A percentile compares a stretch with the other conserved stretches of the same genome.
These are phyloP conservation scores for Verticillium nonalfalfae DNA, from an alignment of 2,329 filamentous ascomycete genomes.

Conservation along the genomic window DNA sequence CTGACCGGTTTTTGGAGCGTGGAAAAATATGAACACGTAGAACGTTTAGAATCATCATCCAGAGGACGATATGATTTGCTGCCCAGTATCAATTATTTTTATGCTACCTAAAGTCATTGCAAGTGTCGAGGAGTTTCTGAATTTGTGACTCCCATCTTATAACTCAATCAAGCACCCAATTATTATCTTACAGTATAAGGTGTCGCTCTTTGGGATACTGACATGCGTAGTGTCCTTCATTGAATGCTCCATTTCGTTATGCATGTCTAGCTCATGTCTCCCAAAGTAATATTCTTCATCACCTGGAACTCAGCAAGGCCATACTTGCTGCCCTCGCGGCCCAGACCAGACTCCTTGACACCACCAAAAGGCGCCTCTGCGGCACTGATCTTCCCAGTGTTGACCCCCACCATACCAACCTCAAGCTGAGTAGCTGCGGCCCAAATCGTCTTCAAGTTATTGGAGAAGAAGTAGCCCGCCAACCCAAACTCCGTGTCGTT, in stretches of 20 bases:
- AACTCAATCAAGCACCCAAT: no score
- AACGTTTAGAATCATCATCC: no score
- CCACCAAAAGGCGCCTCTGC: slow-evolving; percentile 26
- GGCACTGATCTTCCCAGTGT: slow-evolving; percentile 25
- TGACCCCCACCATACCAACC: slow-evolving; percentile 28
- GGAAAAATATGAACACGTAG: slow-evolving; percentile 8
- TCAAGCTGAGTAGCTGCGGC: slow-evolving; percentile 43
- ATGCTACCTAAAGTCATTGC: no score
- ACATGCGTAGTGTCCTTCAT: not conserved
- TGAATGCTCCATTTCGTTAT: not conserved
- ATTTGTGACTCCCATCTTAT: no score
- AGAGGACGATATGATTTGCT: no score
- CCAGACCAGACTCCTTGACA: slow-evolving; percentile 27
- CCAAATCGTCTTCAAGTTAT: slow-evolving; percentile 32
- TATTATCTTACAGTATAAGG: no score
- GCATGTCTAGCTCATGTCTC: not conserved
- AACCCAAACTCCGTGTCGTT: slow-evolving; percentile 63
- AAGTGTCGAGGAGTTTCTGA: no score
- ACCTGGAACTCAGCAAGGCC: slow-evolving; percentile 22
- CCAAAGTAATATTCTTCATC: slow-evolving; percentile 13
- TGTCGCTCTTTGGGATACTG: no score
- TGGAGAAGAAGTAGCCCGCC: slow-evolving; percentile 65
- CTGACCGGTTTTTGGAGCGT: slow-evolving; percentile 18
- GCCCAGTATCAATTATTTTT: no score
- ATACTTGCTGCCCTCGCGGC: slow-evolving; percentile 25